Conservation (phyloP, 108 stramenopile species). For the Epipyxis sp. region DNA sequence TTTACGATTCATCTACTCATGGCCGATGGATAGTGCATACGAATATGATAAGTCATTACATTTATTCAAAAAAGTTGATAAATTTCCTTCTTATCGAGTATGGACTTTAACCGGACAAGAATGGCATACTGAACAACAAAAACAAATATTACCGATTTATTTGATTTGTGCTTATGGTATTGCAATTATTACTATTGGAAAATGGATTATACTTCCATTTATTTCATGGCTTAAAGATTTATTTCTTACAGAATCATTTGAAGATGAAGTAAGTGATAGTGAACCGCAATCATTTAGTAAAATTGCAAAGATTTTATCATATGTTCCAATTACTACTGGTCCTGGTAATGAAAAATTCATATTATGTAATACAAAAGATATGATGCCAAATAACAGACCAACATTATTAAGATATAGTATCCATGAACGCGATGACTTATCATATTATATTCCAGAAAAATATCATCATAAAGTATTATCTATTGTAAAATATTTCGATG, state of each 20-base stretch:
- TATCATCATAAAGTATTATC: background rate
- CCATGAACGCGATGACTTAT: background rate
- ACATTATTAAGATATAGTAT: background rate
- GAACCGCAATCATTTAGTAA: background rate
- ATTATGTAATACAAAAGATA: background rate
- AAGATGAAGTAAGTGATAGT: background rate
- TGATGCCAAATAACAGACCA: background rate
- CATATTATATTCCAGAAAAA: background rate
- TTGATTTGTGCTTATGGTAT: background rate
- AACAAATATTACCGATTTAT: background rate
- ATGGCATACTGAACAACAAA: background rate
- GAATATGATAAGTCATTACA: background rate
- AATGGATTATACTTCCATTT: background rate
- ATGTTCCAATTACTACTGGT: conserved; percentile 5
- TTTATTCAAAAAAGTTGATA: background rate
- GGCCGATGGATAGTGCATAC: conserved; percentile 23
- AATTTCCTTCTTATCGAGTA: background rate
- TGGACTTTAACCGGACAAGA: background rate
- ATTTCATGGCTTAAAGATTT: background rate
- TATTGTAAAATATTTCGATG: background rate
- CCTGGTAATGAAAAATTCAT: too few relatives aligned
- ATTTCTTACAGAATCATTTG: background rate
- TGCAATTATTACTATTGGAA: background rate
- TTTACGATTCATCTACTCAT: background rate
- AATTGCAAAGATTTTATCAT: background rate